A percentile compares a stretch with the other conserved stretches of the same genome.
Conservation (phyloP, 768 basidiomycete genomes). For the Myochromella boudieri region DNA sequence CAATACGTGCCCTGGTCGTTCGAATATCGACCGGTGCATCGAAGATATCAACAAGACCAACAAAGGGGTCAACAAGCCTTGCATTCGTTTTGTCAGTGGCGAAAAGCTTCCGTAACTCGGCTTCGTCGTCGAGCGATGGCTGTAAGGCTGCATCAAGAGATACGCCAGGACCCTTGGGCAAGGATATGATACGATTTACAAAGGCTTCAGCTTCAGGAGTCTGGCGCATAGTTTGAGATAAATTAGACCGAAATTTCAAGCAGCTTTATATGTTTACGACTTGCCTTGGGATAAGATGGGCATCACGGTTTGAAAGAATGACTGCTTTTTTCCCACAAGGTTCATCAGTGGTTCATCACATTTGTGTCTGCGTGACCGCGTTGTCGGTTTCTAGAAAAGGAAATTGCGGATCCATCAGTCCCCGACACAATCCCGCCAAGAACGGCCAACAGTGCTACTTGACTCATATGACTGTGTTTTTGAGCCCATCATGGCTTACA, state of each 20-base stretch:
- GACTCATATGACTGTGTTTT: too few relatives aligned
- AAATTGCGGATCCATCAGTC: too few relatives aligned
- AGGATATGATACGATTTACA: constrained; percentile 19
- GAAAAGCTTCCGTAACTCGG: constrained; percentile 52
- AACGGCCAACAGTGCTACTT: too few relatives aligned
- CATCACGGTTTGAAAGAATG: too few relatives aligned
- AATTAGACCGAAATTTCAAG: neutral
- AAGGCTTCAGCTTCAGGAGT: constrained; percentile 25
- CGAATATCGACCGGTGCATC: constrained; percentile 46
- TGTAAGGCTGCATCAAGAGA: constrained; percentile 46
- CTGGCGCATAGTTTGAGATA: constrained; percentile 18
- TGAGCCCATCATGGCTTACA: too few relatives aligned
- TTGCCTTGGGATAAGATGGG: too few relatives aligned
- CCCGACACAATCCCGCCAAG: too few relatives aligned
- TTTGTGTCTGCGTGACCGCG: too few relatives aligned
- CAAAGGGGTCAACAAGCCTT: constrained; percentile 45
- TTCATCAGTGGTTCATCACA: too few relatives aligned
- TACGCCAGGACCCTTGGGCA: constrained; percentile 25
- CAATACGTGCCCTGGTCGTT: constrained; percentile 49
- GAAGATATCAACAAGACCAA: constrained; percentile 65
- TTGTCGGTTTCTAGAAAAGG: too few relatives aligned
- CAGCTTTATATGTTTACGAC: too few relatives aligned
- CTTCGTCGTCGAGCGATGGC: constrained; percentile 58
- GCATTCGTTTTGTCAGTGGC: constrained; percentile 49
- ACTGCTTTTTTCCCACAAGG: too few relatives aligned